Evolutionary conservation across 2,329 filamentous ascomycete species (phyloP).

Genomic region (Hymenoscyphus linearis): DNA sequence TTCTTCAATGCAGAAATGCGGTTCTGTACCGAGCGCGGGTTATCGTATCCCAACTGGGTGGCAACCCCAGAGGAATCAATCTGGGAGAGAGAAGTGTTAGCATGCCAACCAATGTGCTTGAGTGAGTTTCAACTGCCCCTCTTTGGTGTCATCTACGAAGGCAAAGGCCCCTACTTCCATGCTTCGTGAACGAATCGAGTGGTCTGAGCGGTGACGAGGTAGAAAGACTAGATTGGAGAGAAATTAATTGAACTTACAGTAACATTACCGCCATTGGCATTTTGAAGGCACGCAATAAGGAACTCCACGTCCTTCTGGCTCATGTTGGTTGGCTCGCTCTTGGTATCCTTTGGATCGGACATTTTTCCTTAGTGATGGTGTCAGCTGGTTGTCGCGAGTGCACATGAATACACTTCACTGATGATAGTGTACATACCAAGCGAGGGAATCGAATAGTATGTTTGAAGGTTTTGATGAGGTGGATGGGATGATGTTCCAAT

Average conservation of each 20-base stretch:
- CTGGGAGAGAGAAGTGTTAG: constrained; percentile 11
- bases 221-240: background rate
- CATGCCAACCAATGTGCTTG: background rate
- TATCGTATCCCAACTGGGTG: constrained; percentile 14
- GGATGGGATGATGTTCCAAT: background rate
- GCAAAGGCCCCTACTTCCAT: background rate
- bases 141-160: background rate
- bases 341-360: background rate
- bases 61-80: constrained; percentile 23
- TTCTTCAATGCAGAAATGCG: constrained; percentile 24
- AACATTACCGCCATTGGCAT: constrained; percentile 21
- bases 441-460: background rate
- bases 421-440: background rate
- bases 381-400: background rate
- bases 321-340: constrained; percentile 12
- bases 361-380: background rate
- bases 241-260: constrained; percentile 17
- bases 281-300: constrained; percentile 23
- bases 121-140: background rate
- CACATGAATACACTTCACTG: background rate
- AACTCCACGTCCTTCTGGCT: constrained; percentile 20
- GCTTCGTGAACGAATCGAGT: background rate
- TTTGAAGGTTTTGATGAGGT: background rate
- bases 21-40: constrained; percentile 24
- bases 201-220: background rate